A percentile compares a stretch with the other conserved stretches of the same genome.
Evolutionary conservation across 805 yeast species (phyloP).

Genomic region (Hanseniaspora meyeri): DNA sequence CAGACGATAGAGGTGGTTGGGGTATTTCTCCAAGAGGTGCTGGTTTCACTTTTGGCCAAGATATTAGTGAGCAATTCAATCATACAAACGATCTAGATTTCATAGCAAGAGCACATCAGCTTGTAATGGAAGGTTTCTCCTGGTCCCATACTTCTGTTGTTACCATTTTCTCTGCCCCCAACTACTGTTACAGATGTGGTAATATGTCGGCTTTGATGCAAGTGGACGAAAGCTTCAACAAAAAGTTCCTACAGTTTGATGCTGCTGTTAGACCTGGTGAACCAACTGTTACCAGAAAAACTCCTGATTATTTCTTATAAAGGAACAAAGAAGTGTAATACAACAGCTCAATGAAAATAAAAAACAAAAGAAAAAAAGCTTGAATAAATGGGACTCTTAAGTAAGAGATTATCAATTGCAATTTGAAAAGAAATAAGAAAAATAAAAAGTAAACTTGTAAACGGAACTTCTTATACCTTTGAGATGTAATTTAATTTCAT

Average conservation of each 20-base stretch:
- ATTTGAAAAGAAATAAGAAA: too few relatives aligned
- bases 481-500: too few relatives aligned
- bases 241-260: constrained; percentile 88
- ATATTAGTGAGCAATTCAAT: constrained; percentile 84
- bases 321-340: too few relatives aligned
- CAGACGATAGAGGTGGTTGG: constrained; percentile 97
- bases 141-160: constrained; percentile 94
- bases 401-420: too few relatives aligned
- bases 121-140: constrained; percentile 94
- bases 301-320: constrained; percentile 92
- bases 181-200: constrained; percentile 94
- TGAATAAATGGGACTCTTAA: too few relatives aligned
- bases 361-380: neutral
- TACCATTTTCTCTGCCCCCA: constrained; percentile 89
- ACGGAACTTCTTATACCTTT: too few relatives aligned
- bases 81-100: constrained; percentile 75
- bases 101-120: constrained; percentile 90
- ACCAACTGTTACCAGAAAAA: constrained; percentile 91
- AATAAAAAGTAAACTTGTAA: too few relatives aligned
- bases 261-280: constrained; percentile 96
- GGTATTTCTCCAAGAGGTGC: constrained; percentile 97
- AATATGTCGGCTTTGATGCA: constrained; percentile 98
- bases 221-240: constrained; percentile 85
- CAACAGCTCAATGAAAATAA: constrained; percentile 20
- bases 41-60: constrained; percentile 95